Evolutionary conservation across 768 basidiomycete genomes (phyloP).

Genomic region (Trametes cubensis): DNA sequence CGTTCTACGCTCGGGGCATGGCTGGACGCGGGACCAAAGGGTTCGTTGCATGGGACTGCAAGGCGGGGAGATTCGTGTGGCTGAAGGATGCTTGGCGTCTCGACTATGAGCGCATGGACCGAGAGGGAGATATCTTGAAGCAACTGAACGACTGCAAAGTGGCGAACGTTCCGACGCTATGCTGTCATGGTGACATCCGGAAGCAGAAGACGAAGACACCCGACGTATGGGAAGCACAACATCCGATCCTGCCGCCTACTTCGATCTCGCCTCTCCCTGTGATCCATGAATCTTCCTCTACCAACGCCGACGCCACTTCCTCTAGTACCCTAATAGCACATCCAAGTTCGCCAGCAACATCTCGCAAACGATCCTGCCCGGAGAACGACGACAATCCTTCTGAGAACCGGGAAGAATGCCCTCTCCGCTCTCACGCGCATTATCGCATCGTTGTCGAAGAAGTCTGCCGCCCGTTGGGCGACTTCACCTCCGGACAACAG

Average conservation of each 20-base stretch:
- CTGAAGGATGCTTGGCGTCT: slow-evolving; percentile 19
- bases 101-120: neutral
- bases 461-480: neutral
- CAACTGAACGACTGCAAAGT: neutral
- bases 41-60: slow-evolving; percentile 19
- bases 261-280: neutral
- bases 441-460: slow-evolving; percentile 13
- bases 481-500: neutral
- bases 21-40: slow-evolving; percentile 21
- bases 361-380: neutral
- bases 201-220: neutral
- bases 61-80: neutral
- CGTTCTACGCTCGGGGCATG: slow-evolving; percentile 5
- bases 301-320: neutral
- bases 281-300: too few species aligned
- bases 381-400: neutral
- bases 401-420: neutral
- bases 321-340: too few species aligned
- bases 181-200: slow-evolving; percentile 12
- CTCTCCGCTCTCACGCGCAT: neutral
- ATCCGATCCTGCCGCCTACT: neutral
- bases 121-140: slow-evolving; percentile 1
- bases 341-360: too few species aligned
- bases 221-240: neutral
- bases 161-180: slow-evolving; percentile 1